Percentiles rank a stretch among this genome's conserved stretches.
These are phyloP conservation scores for Parasarocladium wereldwijsianum DNA, from an alignment of 2,329 filamentous ascomycete species.

Conservation along the genomic window DNA sequence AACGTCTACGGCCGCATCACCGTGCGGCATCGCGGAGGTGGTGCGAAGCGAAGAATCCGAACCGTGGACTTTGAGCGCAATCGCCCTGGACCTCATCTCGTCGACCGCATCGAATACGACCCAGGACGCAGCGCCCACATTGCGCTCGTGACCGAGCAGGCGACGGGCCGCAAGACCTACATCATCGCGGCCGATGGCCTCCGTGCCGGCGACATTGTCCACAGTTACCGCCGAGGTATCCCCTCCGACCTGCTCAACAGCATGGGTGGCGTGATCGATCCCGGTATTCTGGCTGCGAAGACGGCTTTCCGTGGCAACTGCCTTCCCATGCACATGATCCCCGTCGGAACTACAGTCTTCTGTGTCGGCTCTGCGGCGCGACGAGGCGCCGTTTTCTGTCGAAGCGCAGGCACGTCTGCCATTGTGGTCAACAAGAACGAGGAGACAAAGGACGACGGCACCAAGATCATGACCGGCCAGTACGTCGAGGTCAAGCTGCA, in stretches of 20 bases:
- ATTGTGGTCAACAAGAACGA: constrained; percentile 83
- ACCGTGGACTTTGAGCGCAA: constrained; percentile 78
- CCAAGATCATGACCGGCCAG: constrained; percentile 50
- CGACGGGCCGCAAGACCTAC: constrained; percentile 67
- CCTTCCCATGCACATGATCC: constrained; percentile 88
- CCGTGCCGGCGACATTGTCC: constrained; percentile 77
- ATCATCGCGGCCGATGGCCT: constrained; percentile 93
- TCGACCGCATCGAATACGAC: constrained; percentile 94
- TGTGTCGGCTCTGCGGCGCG: constrained; percentile 68
- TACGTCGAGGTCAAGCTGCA: constrained; percentile 77
- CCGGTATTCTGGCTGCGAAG: constrained; percentile 87
- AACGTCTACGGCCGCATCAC: constrained; percentile 80
- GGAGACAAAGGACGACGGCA: constrained; percentile 44
- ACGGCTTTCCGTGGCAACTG: constrained; percentile 94
- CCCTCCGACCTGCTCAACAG: constrained; percentile 72
- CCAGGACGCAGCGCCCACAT: constrained; percentile 88
- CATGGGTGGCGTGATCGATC: constrained; percentile 88
- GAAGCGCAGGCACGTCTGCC: constrained; percentile 86
- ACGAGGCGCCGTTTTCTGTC: constrained; percentile 75
- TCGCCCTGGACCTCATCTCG: constrained; percentile 66
- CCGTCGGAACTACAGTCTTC: constrained; percentile 83
- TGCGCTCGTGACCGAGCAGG: constrained; percentile 64
- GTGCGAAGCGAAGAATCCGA: constrained; percentile 80
- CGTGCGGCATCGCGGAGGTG: constrained; percentile 83
- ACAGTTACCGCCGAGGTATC: constrained; percentile 85